A percentile compares a stretch with the other conserved stretches of the same genome.
These are phyloP conservation scores for Micromonas pusilla DNA, from an alignment of 139 green algal species.

Conservation along the genomic window DNA sequence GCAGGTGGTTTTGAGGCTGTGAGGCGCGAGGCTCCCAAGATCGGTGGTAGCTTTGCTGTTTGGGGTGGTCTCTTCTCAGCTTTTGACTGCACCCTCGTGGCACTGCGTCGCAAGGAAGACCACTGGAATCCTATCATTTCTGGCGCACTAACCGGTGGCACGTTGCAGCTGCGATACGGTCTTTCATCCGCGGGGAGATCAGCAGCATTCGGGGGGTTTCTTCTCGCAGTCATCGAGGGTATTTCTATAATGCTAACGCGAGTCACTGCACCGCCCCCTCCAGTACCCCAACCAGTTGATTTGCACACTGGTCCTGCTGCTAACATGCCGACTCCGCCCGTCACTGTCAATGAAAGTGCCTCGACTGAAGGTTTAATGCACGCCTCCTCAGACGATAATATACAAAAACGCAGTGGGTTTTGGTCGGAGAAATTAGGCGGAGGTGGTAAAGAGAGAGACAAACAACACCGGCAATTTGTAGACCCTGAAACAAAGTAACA, in stretches of 20 bases:
- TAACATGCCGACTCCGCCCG: too few species aligned
- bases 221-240: constrained; percentile 89
- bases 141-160: constrained; percentile 83
- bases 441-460: too few species aligned
- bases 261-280: too few species aligned
- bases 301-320: too few species aligned
- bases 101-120: constrained; percentile 89
- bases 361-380: too few species aligned
- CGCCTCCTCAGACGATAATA: too few species aligned
- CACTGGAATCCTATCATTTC: constrained; percentile 95
- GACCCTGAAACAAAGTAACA: too few species aligned
- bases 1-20: constrained; percentile 76
- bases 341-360: too few species aligned
- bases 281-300: too few species aligned
- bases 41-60: constrained; percentile 96
- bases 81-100: constrained; percentile 95
- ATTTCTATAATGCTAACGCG: constrained; percentile 92
- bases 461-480: too few species aligned
- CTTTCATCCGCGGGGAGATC: constrained; percentile 59
- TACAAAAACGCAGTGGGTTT: too few species aligned
- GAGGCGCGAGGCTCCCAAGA: constrained; percentile 68
- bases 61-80: constrained; percentile 94
- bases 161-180: constrained; percentile 84
- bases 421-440: too few species aligned
- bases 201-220: constrained; percentile 78